These are phyloP conservation scores for Neurospora tetraspora DNA, from an alignment of 495 filamentous ascomycete species.

Conservation along the genomic window DNA sequence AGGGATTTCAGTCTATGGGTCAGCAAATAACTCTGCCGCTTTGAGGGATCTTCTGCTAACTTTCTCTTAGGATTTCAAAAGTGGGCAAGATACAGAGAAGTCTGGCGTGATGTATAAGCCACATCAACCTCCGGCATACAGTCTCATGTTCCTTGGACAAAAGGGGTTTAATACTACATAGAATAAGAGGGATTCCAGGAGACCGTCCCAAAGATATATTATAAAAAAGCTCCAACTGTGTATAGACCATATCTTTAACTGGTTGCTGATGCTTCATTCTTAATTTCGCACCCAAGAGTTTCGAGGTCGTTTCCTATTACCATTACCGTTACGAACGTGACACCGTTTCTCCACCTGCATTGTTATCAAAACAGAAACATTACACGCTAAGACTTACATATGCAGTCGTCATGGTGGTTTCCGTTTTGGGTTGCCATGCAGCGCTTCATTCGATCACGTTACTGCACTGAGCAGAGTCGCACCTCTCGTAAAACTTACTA, in stretches of 20 bases:
- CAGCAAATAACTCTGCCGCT: constrained; percentile 7
- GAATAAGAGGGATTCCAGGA: neutral
- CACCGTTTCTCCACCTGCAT: neutral
- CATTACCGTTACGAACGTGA: neutral
- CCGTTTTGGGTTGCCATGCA: neutral
- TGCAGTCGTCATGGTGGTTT: neutral
- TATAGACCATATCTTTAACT: neutral
- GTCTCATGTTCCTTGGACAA: neutral
- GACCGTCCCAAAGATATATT: neutral
- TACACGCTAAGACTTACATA: neutral
- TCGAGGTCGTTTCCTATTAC: neutral
- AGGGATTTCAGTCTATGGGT: constrained; percentile 38
- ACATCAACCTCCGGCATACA: neutral
- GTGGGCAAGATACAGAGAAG: constrained; percentile 39
- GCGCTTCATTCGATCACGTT: neutral
- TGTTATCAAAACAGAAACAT: neutral
- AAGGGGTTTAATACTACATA: neutral
- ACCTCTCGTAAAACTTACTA: too few relatives aligned
- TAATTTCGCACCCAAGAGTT: neutral
- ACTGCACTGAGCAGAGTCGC: neutral
- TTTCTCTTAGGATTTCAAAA: constrained; percentile 33
- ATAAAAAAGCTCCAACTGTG: neutral
- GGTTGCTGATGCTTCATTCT: neutral
- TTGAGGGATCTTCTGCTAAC: neutral
- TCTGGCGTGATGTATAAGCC: constrained; percentile 29